Evolutionary conservation across 2,329 filamentous ascomycete species (phyloP).

Genomic region (Penicillium janthinellum): DNA sequence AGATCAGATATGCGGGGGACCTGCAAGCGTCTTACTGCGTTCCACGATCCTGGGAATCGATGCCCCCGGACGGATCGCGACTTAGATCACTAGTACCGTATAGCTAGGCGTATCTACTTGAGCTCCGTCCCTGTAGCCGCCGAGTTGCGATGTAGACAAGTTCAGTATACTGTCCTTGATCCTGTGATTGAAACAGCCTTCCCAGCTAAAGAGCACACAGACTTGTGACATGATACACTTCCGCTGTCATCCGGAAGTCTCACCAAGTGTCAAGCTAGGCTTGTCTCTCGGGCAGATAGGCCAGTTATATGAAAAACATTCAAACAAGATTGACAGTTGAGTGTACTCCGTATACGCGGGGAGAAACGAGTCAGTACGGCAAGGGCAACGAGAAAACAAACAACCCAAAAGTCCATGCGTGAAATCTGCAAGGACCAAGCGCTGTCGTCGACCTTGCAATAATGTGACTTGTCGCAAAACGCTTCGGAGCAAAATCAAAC

Average conservation of each 20-base stretch:
- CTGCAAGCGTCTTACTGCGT: constrained; percentile 10
- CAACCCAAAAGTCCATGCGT: not conserved
- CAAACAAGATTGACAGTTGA: not conserved
- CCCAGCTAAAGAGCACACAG: not conserved
- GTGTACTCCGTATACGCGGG: not conserved
- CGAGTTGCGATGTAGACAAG: not conserved
- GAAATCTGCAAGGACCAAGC: constrained; percentile 34
- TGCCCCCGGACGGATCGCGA: too few relatives aligned
- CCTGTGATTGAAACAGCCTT: not conserved
- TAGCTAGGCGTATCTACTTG: not conserved
- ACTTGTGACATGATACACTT: not conserved
- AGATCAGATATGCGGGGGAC: constrained; percentile 21
- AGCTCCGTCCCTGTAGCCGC: not conserved
- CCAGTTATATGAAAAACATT: not conserved
- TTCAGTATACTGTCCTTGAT: not conserved
- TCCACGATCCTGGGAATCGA: constrained; percentile 17
- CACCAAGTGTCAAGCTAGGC: not conserved
- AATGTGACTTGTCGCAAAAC: constrained; percentile 34
- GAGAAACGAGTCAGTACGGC: not conserved
- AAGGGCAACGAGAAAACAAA: not conserved
- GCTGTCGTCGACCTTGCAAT: constrained; percentile 26
- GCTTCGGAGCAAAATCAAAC: not conserved
- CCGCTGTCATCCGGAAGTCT: not conserved
- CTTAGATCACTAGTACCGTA: not conserved
- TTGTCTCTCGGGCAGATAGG: not conserved